These are phyloP conservation scores for Trypanosoma scelopori DNA, from an alignment of 208 protist species.

Conservation along the genomic window DNA sequence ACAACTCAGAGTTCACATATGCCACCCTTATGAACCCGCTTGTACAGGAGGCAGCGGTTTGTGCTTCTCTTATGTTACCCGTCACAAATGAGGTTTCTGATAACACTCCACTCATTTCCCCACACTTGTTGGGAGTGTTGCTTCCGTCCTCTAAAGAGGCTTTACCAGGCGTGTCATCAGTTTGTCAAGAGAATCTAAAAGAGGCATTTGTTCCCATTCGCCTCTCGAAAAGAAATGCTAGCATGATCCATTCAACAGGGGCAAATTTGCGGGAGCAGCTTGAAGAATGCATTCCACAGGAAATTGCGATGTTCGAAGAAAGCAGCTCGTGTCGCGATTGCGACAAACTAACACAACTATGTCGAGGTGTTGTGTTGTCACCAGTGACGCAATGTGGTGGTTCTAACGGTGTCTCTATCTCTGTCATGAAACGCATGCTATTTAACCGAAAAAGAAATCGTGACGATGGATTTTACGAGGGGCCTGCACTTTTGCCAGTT, in stretches of 20 bases:
- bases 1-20: conserved; percentile 36
- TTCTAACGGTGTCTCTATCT: conserved; percentile 16
- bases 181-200: conserved; percentile 18
- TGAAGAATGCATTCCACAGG: conserved; percentile 47
- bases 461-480: conserved; percentile 26
- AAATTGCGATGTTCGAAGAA: conserved; percentile 53
- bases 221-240: conserved; percentile 11
- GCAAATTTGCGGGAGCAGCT: conserved; percentile 32
- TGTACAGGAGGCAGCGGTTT: conserved; percentile 52
- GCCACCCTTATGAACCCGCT: conserved; percentile 42
- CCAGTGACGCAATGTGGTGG: conserved; percentile 4
- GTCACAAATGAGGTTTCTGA: conserved; percentile 38
- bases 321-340: conserved; percentile 72
- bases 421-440: conserved; percentile 26
- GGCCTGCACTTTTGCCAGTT: conserved; percentile 27
- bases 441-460: conserved; percentile 54
- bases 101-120: conserved; percentile 58
- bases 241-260: conserved; percentile 26
- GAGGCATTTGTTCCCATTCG: conserved; percentile 12
- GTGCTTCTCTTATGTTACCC: conserved; percentile 39
- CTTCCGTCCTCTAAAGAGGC: conserved; percentile 4
- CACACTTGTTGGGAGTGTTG: conserved; percentile 28
- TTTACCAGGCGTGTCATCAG: not conserved
- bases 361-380: conserved; percentile 51
- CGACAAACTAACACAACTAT: conserved; percentile 67